These are phyloP conservation scores for Cardamine resedifolia DNA, from an alignment of 345 rosid species.

Conservation along the genomic window DNA sequence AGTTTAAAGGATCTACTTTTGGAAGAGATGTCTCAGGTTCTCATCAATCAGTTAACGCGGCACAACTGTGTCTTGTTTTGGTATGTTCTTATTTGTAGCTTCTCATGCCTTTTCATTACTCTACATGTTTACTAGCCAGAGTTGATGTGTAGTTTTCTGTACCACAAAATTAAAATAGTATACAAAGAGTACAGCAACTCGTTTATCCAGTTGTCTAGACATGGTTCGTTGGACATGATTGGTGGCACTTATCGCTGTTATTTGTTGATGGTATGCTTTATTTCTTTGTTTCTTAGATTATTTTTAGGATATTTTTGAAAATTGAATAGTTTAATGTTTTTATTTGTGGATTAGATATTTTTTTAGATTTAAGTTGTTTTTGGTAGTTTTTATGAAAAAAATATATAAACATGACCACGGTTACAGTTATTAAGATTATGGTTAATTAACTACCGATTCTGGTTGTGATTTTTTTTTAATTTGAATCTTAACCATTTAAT, in stretches of 20 bases:
- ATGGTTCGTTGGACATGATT: neutral
- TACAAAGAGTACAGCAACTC: neutral
- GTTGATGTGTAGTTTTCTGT: constrained; percentile 18
- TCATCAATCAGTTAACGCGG: neutral
- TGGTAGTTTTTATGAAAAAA: too few species aligned
- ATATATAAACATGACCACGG: too few species aligned
- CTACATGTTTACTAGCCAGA: constrained; percentile 7
- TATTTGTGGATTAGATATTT: too few species aligned
- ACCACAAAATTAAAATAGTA: constrained; percentile 18
- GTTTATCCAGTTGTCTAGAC: neutral
- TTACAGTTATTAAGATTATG: too few species aligned
- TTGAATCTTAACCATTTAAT: too few species aligned
- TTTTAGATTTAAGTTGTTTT: too few species aligned
- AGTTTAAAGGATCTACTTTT: constrained; percentile 11
- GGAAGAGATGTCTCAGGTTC: neutral
- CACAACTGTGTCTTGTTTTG: constrained; percentile 25
- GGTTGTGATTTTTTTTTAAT: too few species aligned
- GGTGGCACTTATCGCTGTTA: neutral
- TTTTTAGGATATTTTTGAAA: too few species aligned
- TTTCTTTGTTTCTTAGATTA: neutral
- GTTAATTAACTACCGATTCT: too few species aligned
- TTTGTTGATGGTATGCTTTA: neutral
- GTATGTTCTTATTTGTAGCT: constrained; percentile 32
- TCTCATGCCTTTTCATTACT: neutral
- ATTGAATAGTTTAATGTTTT: too few species aligned